Base-by-base conservation (phyloP, 1,284 basidiomycete genomes). In the Malassezia dermatis region DNA sequence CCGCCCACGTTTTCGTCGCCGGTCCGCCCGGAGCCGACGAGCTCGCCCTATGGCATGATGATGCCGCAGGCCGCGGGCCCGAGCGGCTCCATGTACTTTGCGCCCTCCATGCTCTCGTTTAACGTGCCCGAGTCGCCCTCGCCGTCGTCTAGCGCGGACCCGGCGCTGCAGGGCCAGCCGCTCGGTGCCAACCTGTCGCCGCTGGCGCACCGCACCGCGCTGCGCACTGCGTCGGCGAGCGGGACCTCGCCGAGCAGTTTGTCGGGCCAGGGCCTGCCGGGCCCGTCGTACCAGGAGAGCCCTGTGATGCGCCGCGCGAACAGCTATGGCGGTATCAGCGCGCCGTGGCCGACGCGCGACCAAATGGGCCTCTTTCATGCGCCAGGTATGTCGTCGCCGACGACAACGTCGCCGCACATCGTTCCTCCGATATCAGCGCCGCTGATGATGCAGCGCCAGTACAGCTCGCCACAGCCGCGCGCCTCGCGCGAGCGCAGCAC, bases 381-480 rank as follows among this genome's bases (percentile, higher is more conserved):
- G 19, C 48, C 19, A 4, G 12, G 23, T 26, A 8, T 44, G 17
- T 30, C 42, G 21, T 19, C 41, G 12, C 26, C 23, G 31, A 2
- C 28, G 30, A n/a, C 34, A 17, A 41, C 23, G 26, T 42, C 48
- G 28, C 21, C 47, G 21, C 34, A n/a, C 6, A 35, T 34, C 21
- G 31, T 19, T 41, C 47, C 42, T 19, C 44, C 49, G 8, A 34
- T 39, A 6, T 34, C 41, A n/a, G 42, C 50, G 43, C 45, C 51
- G 0, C 17, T 34, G 15, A 26, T 21, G 37, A 42, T 52, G 46
- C 49, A 57, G 46, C 42, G 55, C 21, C 49, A 57, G 19, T 48
- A 41, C 45, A 57, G 55, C 24, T 51, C 49, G 35, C 55, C 55
- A n/a, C 48, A 48, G 30, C 49, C 55, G 2, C 55, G 55, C 23